Percentiles rank a stretch among this genome's conserved stretches.
These are phyloP conservation scores for Tricholoma saponaceum DNA, from an alignment of 768 basidiomycete species.

Conservation along the genomic window DNA sequence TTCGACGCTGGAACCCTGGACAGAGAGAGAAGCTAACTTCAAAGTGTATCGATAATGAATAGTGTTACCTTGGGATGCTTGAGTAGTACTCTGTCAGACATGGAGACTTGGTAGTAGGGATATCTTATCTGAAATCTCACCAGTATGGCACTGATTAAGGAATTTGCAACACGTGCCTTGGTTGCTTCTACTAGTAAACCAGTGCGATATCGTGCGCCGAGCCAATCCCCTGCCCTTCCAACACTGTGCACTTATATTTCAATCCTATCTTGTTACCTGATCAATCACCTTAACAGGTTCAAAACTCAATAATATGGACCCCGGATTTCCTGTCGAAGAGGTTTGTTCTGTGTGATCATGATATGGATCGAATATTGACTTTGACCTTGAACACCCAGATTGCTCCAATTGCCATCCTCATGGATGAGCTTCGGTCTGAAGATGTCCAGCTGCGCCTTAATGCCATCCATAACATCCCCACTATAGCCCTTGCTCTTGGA, in stretches of 20 bases:
- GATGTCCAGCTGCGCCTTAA: constrained; percentile 95
- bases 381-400: constrained; percentile 43
- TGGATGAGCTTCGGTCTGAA: constrained; percentile 97
- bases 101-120: neutral
- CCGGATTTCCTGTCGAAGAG: constrained; percentile 63
- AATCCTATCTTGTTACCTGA: neutral
- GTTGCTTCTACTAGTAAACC: no score
- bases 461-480: constrained; percentile 95
- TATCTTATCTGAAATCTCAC: neutral
- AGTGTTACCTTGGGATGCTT: constrained; percentile 59
- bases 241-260: neutral
- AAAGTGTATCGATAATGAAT: neutral
- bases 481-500: constrained; percentile 95
- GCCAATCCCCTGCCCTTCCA: neutral
- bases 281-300: neutral
- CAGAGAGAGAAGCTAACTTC: neutral
- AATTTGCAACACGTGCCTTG: neutral
- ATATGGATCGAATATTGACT: constrained; percentile 7
- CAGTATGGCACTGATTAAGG: neutral
- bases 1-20: constrained; percentile 61
- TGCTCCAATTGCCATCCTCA: constrained; percentile 92
- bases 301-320: constrained; percentile 46
- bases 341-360: constrained; percentile 37
- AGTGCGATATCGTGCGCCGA: neutral
- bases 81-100: constrained; percentile 39